phyloP scores from a whole-genome alignment of 805 yeast genomes.

The Tetrapisispora phaffii region DNA sequence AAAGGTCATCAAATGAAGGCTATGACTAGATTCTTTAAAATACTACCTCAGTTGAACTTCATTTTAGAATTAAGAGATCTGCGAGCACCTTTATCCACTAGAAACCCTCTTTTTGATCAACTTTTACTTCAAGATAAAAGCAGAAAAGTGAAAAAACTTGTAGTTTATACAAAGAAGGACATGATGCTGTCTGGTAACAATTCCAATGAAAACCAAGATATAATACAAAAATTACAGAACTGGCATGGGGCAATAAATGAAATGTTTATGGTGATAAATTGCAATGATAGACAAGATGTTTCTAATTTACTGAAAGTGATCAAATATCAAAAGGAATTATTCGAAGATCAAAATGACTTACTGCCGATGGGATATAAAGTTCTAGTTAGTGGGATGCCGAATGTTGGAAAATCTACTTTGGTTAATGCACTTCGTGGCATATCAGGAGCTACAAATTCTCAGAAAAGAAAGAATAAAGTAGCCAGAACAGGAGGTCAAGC shows the following conservation, averaged over 20 bases:
- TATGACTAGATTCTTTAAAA: slow-evolving; percentile 48
- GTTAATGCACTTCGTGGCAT: slow-evolving; percentile 61
- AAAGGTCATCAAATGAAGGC: slow-evolving; percentile 89
- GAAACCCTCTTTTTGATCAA: slow-evolving; percentile 68
- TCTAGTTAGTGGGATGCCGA: slow-evolving; percentile 89
- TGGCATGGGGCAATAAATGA: slow-evolving; percentile 41
- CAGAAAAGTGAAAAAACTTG: slow-evolving; percentile 18
- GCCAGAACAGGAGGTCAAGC: slow-evolving; percentile 82
- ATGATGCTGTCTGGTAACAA: slow-evolving; percentile 30
- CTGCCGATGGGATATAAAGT: slow-evolving; percentile 78
- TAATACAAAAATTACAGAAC: slow-evolving; percentile 25
- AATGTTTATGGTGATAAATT: slow-evolving; percentile 47
- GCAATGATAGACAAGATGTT: slow-evolving; percentile 43
- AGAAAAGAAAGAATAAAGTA: slow-evolving; percentile 42
- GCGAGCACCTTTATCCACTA: slow-evolving; percentile 78
- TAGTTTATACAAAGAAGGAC: slow-evolving; percentile 73
- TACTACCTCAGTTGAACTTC: slow-evolving; percentile 73
- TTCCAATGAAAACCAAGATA: slow-evolving; percentile 2
- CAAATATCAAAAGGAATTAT: slow-evolving; percentile 33
- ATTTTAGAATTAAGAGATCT: slow-evolving; percentile 81
- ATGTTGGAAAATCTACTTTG: slow-evolving; percentile 90
- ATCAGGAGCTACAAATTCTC: slow-evolving; percentile 16
- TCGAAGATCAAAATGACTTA: slow-evolving; percentile 37
- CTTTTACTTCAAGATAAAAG: slow-evolving; percentile 41
- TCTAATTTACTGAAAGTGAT: slow-evolving; percentile 41